Conservation (phyloP, 306 rosid genomes). For the Cucumis melo region DNA sequence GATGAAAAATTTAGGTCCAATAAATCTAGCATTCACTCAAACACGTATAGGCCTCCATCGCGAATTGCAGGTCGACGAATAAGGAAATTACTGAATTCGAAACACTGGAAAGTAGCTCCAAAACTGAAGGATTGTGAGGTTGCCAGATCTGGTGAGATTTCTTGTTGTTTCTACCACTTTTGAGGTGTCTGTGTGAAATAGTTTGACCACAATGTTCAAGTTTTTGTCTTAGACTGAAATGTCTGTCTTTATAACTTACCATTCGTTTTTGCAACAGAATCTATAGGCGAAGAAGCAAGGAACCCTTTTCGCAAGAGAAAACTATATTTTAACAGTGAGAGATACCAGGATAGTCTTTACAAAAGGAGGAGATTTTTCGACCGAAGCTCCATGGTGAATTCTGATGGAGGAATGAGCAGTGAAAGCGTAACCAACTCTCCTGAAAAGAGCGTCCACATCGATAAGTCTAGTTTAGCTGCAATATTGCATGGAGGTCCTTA, state of each 20-base stretch:
- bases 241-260: neutral
- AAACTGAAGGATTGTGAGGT: slow-evolving; percentile 62
- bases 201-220: neutral
- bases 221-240: neutral
- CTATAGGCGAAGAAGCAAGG: slow-evolving; percentile 38
- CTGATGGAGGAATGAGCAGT: slow-evolving; percentile 67
- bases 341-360: slow-evolving; percentile 29
- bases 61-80: slow-evolving; percentile 44
- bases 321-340: slow-evolving; percentile 27
- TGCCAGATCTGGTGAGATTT: slow-evolving; percentile 50
- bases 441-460: slow-evolving; percentile 28
- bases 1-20: slow-evolving; percentile 61
- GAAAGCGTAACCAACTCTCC: slow-evolving; percentile 67
- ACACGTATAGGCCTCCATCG: slow-evolving; percentile 40
- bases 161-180: neutral
- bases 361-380: slow-evolving; percentile 58
- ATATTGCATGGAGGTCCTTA: slow-evolving; percentile 21
- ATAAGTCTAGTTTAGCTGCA: slow-evolving; percentile 24
- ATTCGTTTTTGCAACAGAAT: slow-evolving; percentile 5
- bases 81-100: slow-evolving; percentile 55
- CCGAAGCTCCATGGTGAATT: slow-evolving; percentile 35
- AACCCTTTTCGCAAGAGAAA: slow-evolving; percentile 49
- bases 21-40: slow-evolving; percentile 44
- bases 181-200: neutral
- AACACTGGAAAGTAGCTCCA: slow-evolving; percentile 73